phyloP scores from a whole-genome alignment of 345 rosid species.

The Odontarrhena argentea region DNA sequence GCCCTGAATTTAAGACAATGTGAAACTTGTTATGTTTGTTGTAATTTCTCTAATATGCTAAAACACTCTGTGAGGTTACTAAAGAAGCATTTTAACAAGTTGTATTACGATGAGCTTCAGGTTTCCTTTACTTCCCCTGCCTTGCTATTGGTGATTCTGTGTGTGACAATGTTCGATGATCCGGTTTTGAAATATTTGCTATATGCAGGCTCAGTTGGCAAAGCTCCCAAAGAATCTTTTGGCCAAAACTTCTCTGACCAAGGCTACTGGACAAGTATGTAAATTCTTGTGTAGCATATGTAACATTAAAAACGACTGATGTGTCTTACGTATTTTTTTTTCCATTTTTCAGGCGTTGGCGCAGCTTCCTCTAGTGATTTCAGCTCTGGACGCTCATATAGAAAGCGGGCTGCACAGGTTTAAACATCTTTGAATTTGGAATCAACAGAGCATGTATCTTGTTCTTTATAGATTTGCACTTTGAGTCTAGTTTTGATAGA shows the following conservation, averaged over 20 bases:
- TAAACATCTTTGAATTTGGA: neutral
- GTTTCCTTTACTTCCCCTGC: neutral
- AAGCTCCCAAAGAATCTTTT: conserved; percentile 83
- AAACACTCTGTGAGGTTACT: conserved; percentile 1
- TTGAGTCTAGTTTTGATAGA: neutral
- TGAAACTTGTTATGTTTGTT: conserved; percentile 7
- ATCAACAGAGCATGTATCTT: neutral
- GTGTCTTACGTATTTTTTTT: neutral
- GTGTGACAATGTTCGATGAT: too few relatives aligned
- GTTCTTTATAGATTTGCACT: neutral
- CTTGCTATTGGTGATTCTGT: neutral
- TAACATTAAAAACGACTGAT: neutral
- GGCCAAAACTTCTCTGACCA: conserved; percentile 67
- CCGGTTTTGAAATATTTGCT: neutral
- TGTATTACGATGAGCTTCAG: conserved; percentile 1
- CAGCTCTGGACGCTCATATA: conserved; percentile 77
- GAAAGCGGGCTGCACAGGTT: conserved; percentile 78
- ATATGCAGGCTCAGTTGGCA: conserved; percentile 58
- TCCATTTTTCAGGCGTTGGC: conserved; percentile 53
- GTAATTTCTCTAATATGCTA: neutral
- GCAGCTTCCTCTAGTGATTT: conserved; percentile 80
- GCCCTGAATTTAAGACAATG: neutral
- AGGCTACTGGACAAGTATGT: conserved; percentile 76
- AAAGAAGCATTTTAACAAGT: conserved; percentile 10
- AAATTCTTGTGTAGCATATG: conserved; percentile 7